Evolutionary conservation across 2,329 filamentous ascomycete genomes (phyloP).

Genomic region (Neopestalotiopsis sp.): DNA sequence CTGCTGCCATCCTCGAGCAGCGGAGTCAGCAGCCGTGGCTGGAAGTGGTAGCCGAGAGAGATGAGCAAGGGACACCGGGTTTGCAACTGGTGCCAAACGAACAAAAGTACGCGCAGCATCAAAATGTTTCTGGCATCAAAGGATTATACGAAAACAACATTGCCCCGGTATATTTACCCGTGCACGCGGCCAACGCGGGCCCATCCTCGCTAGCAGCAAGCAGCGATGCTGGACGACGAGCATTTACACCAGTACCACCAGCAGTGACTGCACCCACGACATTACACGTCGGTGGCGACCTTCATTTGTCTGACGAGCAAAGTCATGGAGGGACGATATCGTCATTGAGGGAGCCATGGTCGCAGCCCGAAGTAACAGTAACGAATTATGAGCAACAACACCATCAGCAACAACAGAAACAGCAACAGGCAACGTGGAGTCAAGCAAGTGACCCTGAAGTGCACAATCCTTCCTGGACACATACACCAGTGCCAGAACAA

Average conservation of each 20-base stretch:
- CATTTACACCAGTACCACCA: not conserved
- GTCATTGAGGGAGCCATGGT: not conserved
- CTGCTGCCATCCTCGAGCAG: constrained; percentile 19
- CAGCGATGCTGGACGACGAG: not conserved
- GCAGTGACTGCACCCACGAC: not conserved
- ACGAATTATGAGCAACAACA: not conserved
- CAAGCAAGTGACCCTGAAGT: not conserved
- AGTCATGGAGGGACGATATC: not conserved
- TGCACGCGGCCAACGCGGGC: constrained; percentile 23
- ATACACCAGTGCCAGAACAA: not conserved
- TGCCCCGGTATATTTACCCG: constrained; percentile 21
- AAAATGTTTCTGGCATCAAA: not conserved
- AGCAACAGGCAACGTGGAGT: not conserved
- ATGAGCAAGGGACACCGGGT: constrained; percentile 28
- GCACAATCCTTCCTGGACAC: not conserved
- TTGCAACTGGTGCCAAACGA: constrained; percentile 26
- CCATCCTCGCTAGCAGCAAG: constrained; percentile 17
- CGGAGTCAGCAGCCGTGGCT: constrained; percentile 23
- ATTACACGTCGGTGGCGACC: not conserved
- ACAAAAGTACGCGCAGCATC: constrained; percentile 23
- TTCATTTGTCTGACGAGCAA: not conserved
- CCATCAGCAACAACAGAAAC: not conserved
- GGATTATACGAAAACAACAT: constrained; percentile 21
- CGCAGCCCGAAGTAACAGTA: not conserved
- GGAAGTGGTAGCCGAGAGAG: constrained; percentile 25